phyloP scores from a whole-genome alignment of 2,329 filamentous ascomycete genomes.

The Fusarium nygamai region DNA sequence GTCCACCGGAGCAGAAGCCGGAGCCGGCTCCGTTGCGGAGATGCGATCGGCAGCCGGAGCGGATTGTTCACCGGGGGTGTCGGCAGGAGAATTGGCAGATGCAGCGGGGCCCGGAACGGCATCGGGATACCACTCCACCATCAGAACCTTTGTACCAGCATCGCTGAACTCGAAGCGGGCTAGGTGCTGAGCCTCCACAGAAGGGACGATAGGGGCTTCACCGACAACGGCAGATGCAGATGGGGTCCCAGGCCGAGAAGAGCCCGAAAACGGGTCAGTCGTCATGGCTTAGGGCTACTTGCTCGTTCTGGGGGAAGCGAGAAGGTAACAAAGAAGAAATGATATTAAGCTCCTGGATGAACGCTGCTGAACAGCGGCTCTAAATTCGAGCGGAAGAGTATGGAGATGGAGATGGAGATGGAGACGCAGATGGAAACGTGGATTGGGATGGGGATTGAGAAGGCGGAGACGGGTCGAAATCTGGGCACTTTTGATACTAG shows the following conservation, averaged over 20 bases:
- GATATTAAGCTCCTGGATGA: conserved; percentile 15
- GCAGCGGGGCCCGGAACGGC: conserved; percentile 31
- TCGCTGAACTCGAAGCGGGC: conserved; percentile 89
- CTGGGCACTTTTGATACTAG: conserved; percentile 26
- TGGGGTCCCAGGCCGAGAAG: conserved; percentile 44
- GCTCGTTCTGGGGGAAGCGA: conserved; percentile 9
- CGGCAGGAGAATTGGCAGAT: conserved; percentile 19
- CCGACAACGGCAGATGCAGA: conserved; percentile 25
- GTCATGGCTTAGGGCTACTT: conserved; percentile 25
- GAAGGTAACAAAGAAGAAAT: conserved; percentile 8
- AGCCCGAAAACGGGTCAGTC: conserved; percentile 47
- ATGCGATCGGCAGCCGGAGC: conserved; percentile 27
- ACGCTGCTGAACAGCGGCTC: conserved; percentile 4
- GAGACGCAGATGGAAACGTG: not conserved
- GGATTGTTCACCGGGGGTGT: conserved; percentile 14
- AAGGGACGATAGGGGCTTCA: conserved; percentile 37
- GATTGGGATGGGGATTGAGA: conserved; percentile 5
- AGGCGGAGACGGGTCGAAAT: conserved; percentile 21
- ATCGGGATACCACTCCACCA: conserved; percentile 84
- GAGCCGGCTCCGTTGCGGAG: conserved; percentile 33
- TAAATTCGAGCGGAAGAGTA: conserved; percentile 6
- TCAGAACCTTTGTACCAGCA: conserved; percentile 89
- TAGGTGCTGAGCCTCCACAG: conserved; percentile 50
- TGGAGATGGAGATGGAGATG: not conserved
- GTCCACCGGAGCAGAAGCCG: conserved; percentile 7